Percentiles rank a stretch among this genome's conserved stretches.
phyloP scores from a whole-genome alignment of 805 yeast genomes.

The Suhomyces pyralidae region DNA sequence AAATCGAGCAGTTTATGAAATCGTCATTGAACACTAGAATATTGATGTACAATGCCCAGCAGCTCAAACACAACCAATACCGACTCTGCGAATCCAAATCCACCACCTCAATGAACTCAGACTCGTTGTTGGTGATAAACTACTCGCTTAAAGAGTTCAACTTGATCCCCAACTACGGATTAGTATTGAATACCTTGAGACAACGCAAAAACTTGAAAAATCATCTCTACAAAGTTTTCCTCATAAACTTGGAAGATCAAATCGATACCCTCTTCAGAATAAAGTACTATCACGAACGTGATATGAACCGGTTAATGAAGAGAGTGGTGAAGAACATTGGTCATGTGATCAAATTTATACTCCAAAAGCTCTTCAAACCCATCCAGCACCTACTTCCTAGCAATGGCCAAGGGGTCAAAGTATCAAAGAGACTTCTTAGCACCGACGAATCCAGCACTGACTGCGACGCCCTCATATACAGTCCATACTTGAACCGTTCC shows the following conservation, averaged over 20 bases:
- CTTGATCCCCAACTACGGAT: conserved; percentile 33
- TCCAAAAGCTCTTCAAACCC: conserved; percentile 23
- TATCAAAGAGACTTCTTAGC: neutral
- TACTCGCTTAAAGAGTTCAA: conserved; percentile 32
- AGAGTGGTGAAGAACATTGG: conserved; percentile 24
- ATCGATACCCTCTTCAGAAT: conserved; percentile 34
- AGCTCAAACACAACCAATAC: conserved; percentile 30
- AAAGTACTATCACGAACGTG: conserved; percentile 32
- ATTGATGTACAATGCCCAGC: conserved; percentile 21
- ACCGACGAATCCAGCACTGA: neutral
- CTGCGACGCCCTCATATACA: conserved; percentile 25
- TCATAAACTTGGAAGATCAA: conserved; percentile 37
- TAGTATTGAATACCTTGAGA: conserved; percentile 20
- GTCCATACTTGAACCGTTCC: conserved; percentile 19
- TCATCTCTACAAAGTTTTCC: conserved; percentile 35
- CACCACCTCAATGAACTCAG: conserved; percentile 4
- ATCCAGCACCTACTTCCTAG: neutral
- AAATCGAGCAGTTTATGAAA: conserved; percentile 25
- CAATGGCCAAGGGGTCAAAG: neutral
- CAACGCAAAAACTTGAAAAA: conserved; percentile 23
- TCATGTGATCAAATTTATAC: conserved; percentile 23
- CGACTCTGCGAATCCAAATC: conserved; percentile 24
- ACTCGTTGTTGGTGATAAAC: conserved; percentile 8
- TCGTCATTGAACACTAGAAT: conserved; percentile 15
- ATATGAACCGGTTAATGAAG: conserved; percentile 26